phyloP scores from a whole-genome alignment of 257 asterid genomes.

The Penstemon barbatus region DNA sequence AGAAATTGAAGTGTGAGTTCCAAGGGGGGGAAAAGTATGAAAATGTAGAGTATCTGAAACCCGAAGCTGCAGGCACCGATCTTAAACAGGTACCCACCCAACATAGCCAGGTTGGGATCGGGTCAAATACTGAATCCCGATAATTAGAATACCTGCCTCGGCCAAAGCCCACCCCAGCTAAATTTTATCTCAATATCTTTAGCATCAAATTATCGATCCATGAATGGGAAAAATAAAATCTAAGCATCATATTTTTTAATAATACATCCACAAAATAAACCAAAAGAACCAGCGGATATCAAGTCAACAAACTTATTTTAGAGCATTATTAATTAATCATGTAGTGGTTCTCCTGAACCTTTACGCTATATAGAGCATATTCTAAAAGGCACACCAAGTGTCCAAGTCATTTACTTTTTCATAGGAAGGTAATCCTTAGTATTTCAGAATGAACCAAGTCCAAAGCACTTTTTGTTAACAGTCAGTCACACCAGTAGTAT shows the following conservation, averaged over 20 bases:
- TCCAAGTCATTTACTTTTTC: not conserved
- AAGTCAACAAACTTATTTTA: not conserved
- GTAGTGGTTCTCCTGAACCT: not conserved
- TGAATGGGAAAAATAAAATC: not conserved
- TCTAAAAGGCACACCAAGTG: not conserved
- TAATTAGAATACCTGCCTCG: too few species aligned
- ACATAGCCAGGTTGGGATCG: too few species aligned
- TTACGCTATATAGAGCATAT: not conserved
- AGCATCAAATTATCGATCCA: not conserved
- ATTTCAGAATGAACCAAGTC: not conserved
- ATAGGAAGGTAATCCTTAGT: not conserved
- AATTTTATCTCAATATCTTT: not conserved
- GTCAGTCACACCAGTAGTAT: not conserved
- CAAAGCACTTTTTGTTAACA: slow-evolving; percentile 7
- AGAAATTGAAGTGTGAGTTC: too few species aligned
- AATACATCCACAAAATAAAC: not conserved
- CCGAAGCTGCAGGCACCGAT: too few species aligned
- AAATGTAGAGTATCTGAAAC: too few species aligned
- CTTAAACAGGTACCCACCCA: too few species aligned
- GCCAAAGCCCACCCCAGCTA: too few species aligned
- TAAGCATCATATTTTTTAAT: not conserved
- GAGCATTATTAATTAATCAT: not conserved
- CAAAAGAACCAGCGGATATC: not conserved
- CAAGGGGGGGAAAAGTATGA: too few species aligned
- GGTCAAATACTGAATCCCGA: too few species aligned